These are phyloP conservation scores for Sporisorium sorghi DNA, from an alignment of 1,284 basidiomycete genomes.

Conservation along the genomic window DNA sequence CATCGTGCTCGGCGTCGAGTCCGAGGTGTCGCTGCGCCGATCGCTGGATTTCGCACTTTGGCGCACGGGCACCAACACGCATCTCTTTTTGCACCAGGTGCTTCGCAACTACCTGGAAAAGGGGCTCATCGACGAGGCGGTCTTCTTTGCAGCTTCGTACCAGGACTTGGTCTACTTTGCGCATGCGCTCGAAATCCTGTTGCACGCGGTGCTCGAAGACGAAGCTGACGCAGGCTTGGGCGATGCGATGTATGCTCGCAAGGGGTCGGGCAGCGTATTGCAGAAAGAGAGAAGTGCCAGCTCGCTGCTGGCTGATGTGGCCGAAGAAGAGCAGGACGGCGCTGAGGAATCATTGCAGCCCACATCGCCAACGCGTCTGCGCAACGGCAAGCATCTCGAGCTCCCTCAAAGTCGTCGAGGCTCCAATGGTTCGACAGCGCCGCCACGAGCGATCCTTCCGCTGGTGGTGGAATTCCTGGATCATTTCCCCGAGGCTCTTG, in stretches of 20 bases:
- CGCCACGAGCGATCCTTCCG: conserved; percentile 74
- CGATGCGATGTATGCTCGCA: conserved; percentile 35
- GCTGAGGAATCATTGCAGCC: background rate
- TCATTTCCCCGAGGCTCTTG: conserved; percentile 87
- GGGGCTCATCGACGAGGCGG: conserved; percentile 72
- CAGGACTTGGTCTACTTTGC: conserved; percentile 89
- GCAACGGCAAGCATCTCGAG: conserved; percentile 17
- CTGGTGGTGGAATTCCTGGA: conserved; percentile 89
- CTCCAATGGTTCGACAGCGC: conserved; percentile 52
- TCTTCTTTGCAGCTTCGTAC: conserved; percentile 87
- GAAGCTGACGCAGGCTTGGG: conserved; percentile 73
- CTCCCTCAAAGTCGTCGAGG: conserved; percentile 9
- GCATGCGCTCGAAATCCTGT: conserved; percentile 90
- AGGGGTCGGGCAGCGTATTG: conserved; percentile 36
- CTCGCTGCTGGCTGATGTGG: conserved; percentile 46
- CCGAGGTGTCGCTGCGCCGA: conserved; percentile 81
- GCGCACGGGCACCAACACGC: conserved; percentile 90
- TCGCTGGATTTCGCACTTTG: conserved; percentile 92
- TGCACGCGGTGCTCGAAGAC: conserved; percentile 94
- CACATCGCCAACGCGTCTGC: background rate
- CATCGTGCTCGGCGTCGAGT: conserved; percentile 94
- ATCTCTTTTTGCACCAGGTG: conserved; percentile 93
- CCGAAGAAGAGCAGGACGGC: conserved; percentile 27
- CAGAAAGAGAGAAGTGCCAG: conserved; percentile 41
- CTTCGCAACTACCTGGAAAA: conserved; percentile 81